Conservation (phyloP, 2,329 filamentous ascomycete species). For the Cladophialophora yegresii region DNA sequence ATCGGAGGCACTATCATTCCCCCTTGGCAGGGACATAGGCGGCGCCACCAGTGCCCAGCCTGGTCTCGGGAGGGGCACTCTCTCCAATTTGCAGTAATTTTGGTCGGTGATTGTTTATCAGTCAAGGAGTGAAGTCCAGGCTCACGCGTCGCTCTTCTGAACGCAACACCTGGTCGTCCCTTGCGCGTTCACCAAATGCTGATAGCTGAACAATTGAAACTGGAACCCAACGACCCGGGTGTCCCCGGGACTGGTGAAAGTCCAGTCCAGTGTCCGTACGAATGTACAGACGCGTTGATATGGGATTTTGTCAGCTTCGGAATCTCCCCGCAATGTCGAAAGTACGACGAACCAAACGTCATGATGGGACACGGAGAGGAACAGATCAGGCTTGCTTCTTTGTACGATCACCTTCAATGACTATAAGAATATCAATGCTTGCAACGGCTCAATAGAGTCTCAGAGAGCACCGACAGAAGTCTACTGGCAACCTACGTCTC, state of each 20-base stretch:
- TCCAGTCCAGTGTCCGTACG: neutral
- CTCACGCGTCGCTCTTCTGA: neutral
- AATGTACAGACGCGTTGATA: neutral
- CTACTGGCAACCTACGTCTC: neutral
- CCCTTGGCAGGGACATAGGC: neutral
- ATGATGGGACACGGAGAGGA: conserved; percentile 13
- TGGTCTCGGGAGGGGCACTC: neutral
- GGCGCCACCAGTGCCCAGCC: neutral
- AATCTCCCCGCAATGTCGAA: conserved; percentile 11
- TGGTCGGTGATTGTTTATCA: neutral
- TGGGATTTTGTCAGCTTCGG: conserved; percentile 15
- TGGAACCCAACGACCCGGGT: neutral
- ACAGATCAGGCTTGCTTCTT: conserved; percentile 7
- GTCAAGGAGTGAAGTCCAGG: neutral
- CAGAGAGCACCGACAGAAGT: neutral
- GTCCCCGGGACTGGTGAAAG: neutral
- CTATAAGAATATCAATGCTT: neutral
- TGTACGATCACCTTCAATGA: neutral
- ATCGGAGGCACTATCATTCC: neutral
- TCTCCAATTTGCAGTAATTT: conserved; percentile 1
- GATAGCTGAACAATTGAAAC: neutral
- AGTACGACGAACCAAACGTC: conserved; percentile 7
- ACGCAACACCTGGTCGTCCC: neutral
- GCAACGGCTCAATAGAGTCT: neutral
- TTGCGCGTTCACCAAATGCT: neutral